These are phyloP conservation scores for Bipolaris victoriae DNA, from an alignment of 2,329 filamentous ascomycete species.

Conservation along the genomic window DNA sequence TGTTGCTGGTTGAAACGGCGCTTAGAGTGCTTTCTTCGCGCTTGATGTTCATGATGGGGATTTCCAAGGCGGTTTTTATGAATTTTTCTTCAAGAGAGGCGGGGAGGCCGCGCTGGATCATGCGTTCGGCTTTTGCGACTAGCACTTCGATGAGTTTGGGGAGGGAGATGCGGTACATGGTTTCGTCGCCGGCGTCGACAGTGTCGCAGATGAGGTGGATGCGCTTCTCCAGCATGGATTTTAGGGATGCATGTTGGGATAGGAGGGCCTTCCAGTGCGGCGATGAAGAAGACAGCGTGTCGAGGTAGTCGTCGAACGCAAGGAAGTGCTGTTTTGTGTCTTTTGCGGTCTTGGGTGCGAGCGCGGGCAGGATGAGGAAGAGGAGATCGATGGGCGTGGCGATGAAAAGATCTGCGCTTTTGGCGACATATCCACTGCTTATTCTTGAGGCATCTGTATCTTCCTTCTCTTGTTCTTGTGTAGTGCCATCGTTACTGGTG, in stretches of 20 bases:
- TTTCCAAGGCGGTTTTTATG: slow-evolving; percentile 75
- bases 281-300: slow-evolving; percentile 62
- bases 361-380: slow-evolving; percentile 79
- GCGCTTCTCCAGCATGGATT: slow-evolving; percentile 63
- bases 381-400: slow-evolving; percentile 84
- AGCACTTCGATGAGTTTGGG: slow-evolving; percentile 71
- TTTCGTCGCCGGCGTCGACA: slow-evolving; percentile 81
- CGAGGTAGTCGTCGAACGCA: slow-evolving; percentile 73
- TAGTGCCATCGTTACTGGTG: slow-evolving; percentile 17
- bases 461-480: slow-evolving; percentile 1
- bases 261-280: slow-evolving; percentile 67
- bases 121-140: slow-evolving; percentile 71
- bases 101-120: slow-evolving; percentile 71
- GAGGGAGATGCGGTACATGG: slow-evolving; percentile 80
- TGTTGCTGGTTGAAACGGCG: slow-evolving; percentile 29
- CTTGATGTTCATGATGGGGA: slow-evolving; percentile 73
- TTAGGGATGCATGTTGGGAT: slow-evolving; percentile 47
- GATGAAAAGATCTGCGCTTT: slow-evolving; percentile 76
- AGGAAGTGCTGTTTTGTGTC: slow-evolving; percentile 69
- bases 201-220: slow-evolving; percentile 78
- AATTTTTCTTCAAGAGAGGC: slow-evolving; percentile 85
- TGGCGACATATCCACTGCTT: slow-evolving; percentile 62
- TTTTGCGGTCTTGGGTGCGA: slow-evolving; percentile 58
- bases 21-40: slow-evolving; percentile 58
- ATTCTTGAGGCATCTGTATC: slow-evolving; percentile 14